These are phyloP conservation scores for Blakeslea trispora DNA, from an alignment of 371 early-diverging fungal genomes.

Conservation along the genomic window DNA sequence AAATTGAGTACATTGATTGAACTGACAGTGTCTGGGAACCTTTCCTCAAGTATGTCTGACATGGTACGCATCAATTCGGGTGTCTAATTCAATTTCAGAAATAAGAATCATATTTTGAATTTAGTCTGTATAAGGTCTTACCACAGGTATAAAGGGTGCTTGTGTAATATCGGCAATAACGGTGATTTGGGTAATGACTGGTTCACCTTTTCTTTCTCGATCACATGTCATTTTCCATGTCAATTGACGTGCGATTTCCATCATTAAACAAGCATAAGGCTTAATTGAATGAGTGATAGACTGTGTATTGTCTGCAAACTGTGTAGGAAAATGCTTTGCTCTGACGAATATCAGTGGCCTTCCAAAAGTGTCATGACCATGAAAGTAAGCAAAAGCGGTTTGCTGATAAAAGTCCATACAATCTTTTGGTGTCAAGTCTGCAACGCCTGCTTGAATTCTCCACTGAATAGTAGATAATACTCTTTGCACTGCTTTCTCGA, in stretches of 20 bases:
- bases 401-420: constrained; percentile 24
- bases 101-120: too few relatives aligned
- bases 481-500: constrained; percentile 3
- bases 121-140: too few relatives aligned
- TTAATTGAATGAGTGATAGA: constrained; percentile 27
- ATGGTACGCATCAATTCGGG: constrained; percentile 29
- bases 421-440: constrained; percentile 18
- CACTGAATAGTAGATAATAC: constrained; percentile 35
- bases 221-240: constrained; percentile 39
- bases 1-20: constrained; percentile 47
- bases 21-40: constrained; percentile 37
- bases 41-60: constrained; percentile 29
- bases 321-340: constrained; percentile 30
- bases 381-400: constrained; percentile 31
- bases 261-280: constrained; percentile 43
- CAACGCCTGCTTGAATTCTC: constrained; percentile 27
- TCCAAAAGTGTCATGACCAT: constrained; percentile 28
- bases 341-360: constrained; percentile 34
- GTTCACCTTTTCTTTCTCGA: constrained; percentile 16
- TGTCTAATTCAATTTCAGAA: too few relatives aligned
- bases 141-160: constrained; percentile 44
- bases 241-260: constrained; percentile 46
- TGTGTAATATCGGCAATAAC: constrained; percentile 43
- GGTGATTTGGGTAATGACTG: constrained; percentile 36
- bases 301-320: constrained; percentile 17